Percentiles rank a stretch among this genome's conserved stretches.
Evolutionary conservation across 2,329 filamentous ascomycete species (phyloP).

Genomic region (Calonectria hawksworthii): DNA sequence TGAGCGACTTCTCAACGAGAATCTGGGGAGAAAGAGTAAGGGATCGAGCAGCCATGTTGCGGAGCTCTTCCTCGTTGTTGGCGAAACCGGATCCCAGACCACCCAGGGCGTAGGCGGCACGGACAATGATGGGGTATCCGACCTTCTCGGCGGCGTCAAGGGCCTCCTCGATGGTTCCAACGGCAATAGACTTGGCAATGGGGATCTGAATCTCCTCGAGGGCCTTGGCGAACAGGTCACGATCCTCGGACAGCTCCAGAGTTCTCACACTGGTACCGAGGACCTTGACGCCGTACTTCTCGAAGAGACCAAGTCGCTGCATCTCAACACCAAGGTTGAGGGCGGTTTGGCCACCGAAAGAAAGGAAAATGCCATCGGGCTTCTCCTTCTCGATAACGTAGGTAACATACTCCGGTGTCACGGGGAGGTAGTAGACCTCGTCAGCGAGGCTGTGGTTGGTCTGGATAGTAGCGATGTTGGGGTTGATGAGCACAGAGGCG

Average conservation of each 20-base stretch:
- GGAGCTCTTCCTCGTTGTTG: conserved; percentile 92
- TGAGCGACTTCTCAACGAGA: conserved; percentile 97
- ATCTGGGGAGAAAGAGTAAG: conserved; percentile 96
- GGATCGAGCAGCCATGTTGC: conserved; percentile 92
- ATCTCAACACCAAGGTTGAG: conserved; percentile 97
- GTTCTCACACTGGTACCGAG: conserved; percentile 96
- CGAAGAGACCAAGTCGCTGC: conserved; percentile 95
- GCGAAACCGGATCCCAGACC: conserved; percentile 97
- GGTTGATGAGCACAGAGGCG: conserved; percentile 93
- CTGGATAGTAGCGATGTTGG: conserved; percentile 98
- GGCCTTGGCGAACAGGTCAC: conserved; percentile 95
- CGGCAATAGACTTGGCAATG: conserved; percentile 95
- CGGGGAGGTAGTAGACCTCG: conserved; percentile 97
- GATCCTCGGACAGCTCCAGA: conserved; percentile 93
- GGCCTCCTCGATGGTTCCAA: conserved; percentile 91
- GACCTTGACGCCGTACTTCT: conserved; percentile 95
- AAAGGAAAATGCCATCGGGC: conserved; percentile 97
- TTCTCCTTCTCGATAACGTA: conserved; percentile 97
- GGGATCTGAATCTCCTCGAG: conserved; percentile 98
- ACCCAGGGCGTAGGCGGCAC: conserved; percentile 95
- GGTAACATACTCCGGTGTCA: conserved; percentile 96
- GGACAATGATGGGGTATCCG: conserved; percentile 97
- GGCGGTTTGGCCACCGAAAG: conserved; percentile 97
- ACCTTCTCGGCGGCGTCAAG: conserved; percentile 87
- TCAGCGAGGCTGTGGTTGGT: conserved; percentile 96